Percentiles rank a stretch among this genome's conserved stretches.
phyloP scores from a whole-genome alignment of 1,284 basidiomycete genomes.

The Wallemia ichthyophaga region DNA sequence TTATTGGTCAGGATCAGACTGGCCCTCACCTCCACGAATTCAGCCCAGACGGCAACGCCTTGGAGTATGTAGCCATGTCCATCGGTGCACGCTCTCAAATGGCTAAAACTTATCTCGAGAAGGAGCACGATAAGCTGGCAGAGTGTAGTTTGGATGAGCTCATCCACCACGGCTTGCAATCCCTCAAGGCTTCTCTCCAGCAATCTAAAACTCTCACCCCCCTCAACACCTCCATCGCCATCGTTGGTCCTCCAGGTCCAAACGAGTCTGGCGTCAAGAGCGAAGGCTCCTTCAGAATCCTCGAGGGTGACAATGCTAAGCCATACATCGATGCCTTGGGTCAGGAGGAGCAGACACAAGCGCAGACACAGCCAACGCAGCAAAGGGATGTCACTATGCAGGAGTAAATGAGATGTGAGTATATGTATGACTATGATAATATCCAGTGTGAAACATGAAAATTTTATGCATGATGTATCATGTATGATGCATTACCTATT shows the following conservation, averaged over 20 bases:
- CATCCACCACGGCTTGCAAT: constrained; percentile 67
- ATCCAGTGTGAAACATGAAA: too few relatives aligned
- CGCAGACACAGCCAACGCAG: not conserved
- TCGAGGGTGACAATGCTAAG: constrained; percentile 27
- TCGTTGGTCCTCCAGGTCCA: constrained; percentile 37
- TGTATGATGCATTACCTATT: too few relatives aligned
- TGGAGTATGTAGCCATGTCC: constrained; percentile 95
- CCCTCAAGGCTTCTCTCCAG: constrained; percentile 75
- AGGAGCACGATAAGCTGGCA: constrained; percentile 59
- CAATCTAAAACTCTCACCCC: constrained; percentile 82
- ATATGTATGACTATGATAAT: too few relatives aligned
- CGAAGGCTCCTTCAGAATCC: constrained; percentile 34
- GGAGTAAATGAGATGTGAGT: constrained; percentile 1
- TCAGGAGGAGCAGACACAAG: constrained; percentile 1
- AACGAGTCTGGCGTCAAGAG: constrained; percentile 21
- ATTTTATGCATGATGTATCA: too few relatives aligned
- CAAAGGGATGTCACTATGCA: constrained; percentile 4
- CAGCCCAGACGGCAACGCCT: constrained; percentile 84
- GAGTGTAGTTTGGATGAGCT: constrained; percentile 63
- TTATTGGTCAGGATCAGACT: constrained; percentile 72
- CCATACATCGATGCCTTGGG: constrained; percentile 8
- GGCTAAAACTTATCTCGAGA: constrained; percentile 94
- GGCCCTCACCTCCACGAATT: constrained; percentile 97
- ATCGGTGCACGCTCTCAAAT: constrained; percentile 93
- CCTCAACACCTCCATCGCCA: constrained; percentile 74